Conservation (phyloP, 2,329 filamentous ascomycete genomes). For the Fusarium transvaalense region DNA sequence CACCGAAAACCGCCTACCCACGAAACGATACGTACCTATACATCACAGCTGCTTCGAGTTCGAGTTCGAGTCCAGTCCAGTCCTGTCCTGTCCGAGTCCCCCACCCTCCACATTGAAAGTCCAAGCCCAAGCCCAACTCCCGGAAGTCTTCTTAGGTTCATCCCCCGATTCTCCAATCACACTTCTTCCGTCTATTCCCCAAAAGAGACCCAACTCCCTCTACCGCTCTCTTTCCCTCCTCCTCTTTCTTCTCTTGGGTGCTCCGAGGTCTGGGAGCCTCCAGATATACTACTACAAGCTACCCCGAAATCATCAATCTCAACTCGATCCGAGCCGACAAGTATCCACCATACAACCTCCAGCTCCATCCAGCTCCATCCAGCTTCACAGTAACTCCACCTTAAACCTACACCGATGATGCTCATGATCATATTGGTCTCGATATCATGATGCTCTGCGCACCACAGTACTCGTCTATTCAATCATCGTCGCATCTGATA, state of each 20-base stretch:
- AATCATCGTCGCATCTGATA: slow-evolving; percentile 46
- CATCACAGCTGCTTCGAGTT: slow-evolving; percentile 8
- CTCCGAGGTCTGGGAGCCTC: slow-evolving; percentile 40
- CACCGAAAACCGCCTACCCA: slow-evolving; percentile 45
- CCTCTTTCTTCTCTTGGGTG: slow-evolving; percentile 31
- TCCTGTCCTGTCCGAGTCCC: slow-evolving; percentile 32
- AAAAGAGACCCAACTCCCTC: slow-evolving; percentile 40
- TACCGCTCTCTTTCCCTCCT: slow-evolving; percentile 26
- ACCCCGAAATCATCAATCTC: slow-evolving; percentile 17
- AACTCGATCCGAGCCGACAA: slow-evolving; percentile 5
- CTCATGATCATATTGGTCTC: slow-evolving; percentile 49
- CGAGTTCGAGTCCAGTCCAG: slow-evolving; percentile 28
- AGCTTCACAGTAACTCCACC: background rate
- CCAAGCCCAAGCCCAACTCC: slow-evolving; percentile 28
- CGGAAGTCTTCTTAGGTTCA: slow-evolving; percentile 33
- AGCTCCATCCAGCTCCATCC: slow-evolving; percentile 19
- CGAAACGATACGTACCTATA: slow-evolving; percentile 31
- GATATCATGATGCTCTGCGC: slow-evolving; percentile 61
- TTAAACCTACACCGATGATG: slow-evolving; percentile 47
- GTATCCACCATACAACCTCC: slow-evolving; percentile 13
- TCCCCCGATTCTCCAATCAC: slow-evolving; percentile 49
- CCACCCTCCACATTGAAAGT: slow-evolving; percentile 24
- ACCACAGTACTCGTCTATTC: slow-evolving; percentile 52
- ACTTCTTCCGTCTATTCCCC: slow-evolving; percentile 40
- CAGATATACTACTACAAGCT: slow-evolving; percentile 28